Conservation (phyloP, 2,329 filamentous ascomycete genomes). For the Exophiala sp. region DNA sequence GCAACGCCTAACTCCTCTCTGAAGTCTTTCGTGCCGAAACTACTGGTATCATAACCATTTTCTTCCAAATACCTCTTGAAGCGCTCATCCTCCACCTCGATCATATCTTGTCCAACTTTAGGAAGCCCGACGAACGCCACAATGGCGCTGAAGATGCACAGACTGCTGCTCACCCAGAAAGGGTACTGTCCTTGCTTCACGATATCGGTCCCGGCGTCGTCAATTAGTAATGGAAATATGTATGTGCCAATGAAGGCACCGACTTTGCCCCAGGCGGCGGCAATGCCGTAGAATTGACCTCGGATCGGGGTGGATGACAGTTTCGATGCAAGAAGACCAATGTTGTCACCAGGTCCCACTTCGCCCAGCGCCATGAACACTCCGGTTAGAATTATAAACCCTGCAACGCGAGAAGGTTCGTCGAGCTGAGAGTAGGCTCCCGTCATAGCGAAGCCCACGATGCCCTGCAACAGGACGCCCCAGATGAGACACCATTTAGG, state of each 20-base stretch:
- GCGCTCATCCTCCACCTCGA: constrained; percentile 70
- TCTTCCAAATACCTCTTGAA: constrained; percentile 73
- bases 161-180: constrained; percentile 74
- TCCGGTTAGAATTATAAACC: constrained; percentile 74
- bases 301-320: constrained; percentile 84
- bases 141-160: constrained; percentile 70
- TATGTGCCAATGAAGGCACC: constrained; percentile 80
- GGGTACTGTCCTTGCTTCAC: constrained; percentile 72
- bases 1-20: constrained; percentile 2
- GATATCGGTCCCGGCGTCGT: constrained; percentile 52
- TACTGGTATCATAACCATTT: constrained; percentile 71
- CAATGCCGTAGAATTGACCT: constrained; percentile 64
- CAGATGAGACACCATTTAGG: constrained; percentile 69
- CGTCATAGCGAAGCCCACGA: constrained; percentile 86
- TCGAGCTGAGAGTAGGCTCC: constrained; percentile 69
- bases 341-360: constrained; percentile 85
- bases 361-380: constrained; percentile 76
- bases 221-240: constrained; percentile 67
- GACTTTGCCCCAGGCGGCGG: constrained; percentile 46
- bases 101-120: constrained; percentile 72
- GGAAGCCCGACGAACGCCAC: constrained; percentile 68
- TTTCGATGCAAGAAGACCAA: constrained; percentile 81
- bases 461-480: constrained; percentile 68
- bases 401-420: constrained; percentile 63
- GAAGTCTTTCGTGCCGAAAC: constrained; percentile 45